A percentile compares a stretch with the other conserved stretches of the same genome.
These are phyloP conservation scores for Phlebiopsis flavidoalba DNA, from an alignment of 768 basidiomycete genomes.

Conservation along the genomic window DNA sequence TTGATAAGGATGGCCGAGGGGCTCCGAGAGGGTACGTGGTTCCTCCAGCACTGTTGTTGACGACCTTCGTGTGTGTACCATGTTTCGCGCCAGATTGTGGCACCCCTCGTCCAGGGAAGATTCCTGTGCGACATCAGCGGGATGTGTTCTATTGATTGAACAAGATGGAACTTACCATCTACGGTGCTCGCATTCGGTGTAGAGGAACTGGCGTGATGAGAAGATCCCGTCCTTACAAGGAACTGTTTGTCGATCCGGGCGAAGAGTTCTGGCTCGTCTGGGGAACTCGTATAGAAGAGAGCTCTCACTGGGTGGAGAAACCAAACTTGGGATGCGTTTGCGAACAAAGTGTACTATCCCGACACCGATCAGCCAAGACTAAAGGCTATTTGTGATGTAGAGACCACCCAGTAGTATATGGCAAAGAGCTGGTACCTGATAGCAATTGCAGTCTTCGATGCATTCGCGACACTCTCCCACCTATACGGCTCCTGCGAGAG, in stretches of 20 bases:
- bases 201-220: slow-evolving; percentile 75
- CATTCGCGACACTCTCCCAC: slow-evolving; percentile 77
- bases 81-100: slow-evolving; percentile 61
- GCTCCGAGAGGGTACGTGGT: slow-evolving; percentile 54
- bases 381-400: background rate
- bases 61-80: slow-evolving; percentile 64
- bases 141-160: slow-evolving; percentile 45
- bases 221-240: slow-evolving; percentile 64
- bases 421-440: slow-evolving; percentile 68
- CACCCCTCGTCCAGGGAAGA: slow-evolving; percentile 61
- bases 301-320: slow-evolving; percentile 70
- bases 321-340: slow-evolving; percentile 59
- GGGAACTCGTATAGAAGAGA: slow-evolving; percentile 70
- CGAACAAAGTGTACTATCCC: slow-evolving; percentile 65
- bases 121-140: slow-evolving; percentile 32
- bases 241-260: slow-evolving; percentile 65
- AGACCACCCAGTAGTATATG: slow-evolving; percentile 66
- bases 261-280: slow-evolving; percentile 60
- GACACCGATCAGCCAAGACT: too few species aligned
- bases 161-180: slow-evolving; percentile 37
- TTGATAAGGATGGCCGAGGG: slow-evolving; percentile 73
- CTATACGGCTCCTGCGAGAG: slow-evolving; percentile 76
- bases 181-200: slow-evolving; percentile 64
- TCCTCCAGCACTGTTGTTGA: slow-evolving; percentile 36
- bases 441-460: slow-evolving; percentile 68